Base-by-base conservation (phyloP, 116 monocot genomes). In the Iris pallida region DNA sequence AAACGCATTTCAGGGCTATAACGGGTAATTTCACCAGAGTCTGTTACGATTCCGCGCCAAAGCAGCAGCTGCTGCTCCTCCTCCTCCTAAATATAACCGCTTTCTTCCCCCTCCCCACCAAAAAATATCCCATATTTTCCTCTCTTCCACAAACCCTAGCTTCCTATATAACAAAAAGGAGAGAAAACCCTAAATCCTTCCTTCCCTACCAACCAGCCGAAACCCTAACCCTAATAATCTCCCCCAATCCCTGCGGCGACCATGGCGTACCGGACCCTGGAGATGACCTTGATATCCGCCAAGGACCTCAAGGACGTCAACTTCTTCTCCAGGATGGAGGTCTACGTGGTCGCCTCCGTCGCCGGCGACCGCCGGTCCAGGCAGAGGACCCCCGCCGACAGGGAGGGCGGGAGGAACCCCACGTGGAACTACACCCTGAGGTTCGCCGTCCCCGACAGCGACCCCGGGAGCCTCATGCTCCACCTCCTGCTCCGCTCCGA, bases 221-320 rank as follows among this genome's bases (percentile, higher is more conserved):
- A 55, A 55, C 20, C 63, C 63, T 8, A n/a, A n/a, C n/a, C n/a
- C n/a, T n/a, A n/a, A n/a, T n/a, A n/a, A n/a, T n/a, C n/a, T n/a
- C n/a, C n/a, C n/a, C n/a, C n/a, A n/a, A n/a, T n/a, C n/a, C n/a
- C n/a, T n/a, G n/a, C n/a, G n/a, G n/a, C n/a, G n/a, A n/a, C 42
- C 49, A 79, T 82, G 85, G 82, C 86, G 59, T 60, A 77, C 46
- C 63, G 82, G 10, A 69, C 78, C 16, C 76, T 95, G 10, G 87
- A 96, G 68, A n/a, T 96, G 46, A 96, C 92, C 41, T 68, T 96
- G 58, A 87, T 92, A 69, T 96, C 96, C 0, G 92, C 89, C 64
- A 85, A 87, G 76, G 89, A 89, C 70, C 89, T 96, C 43, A 82
- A 79, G 60, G 76, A 84, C 44, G 91, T 91, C 30, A 86, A 84